Base-by-base conservation (phyloP, 1,284 basidiomycete genomes). In the Ganoderma resinaceum region DNA sequence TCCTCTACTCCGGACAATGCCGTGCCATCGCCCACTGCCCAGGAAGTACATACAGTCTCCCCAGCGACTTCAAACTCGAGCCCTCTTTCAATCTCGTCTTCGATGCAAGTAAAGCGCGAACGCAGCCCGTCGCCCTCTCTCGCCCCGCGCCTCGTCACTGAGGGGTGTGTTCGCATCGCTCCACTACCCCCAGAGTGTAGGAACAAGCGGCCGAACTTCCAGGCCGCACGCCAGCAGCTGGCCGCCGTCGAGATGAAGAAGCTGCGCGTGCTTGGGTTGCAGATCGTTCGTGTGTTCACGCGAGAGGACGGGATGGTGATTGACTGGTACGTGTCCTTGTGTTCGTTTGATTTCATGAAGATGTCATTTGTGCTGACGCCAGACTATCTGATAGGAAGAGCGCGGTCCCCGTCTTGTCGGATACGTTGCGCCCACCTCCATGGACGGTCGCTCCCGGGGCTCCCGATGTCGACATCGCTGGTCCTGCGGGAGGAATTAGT, bases 251-350 rank as follows among this genome's bases (percentile, higher is more conserved):
- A 76, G 69, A 62, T 70, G 58, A 65, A 65, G 57, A 72, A 63
- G n/a, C 42, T 79, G 38, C 66, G 62, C 9, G 66, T 62, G 9
- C 63, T 63, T 8, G 73, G 72, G 0, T 31, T 79, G 49, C 70
- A 61, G 35, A 65, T 72, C 1, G 61, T 62, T 7, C 72, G 76
- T 55, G 64, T 70, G 2, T 76, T 78, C 42, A 70, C 73, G 16
- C 72, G 77, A 40, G 78, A 79, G 14, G 78, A 79, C 26, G 78
- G 78, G 23, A 76, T 79, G 75, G 77, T 76, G 1, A 76, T 79
- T n/a, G 78, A 79, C 40, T 79, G 78, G 78, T 78, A 64, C 31
- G 72, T 74, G 14, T 61, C 8, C n/a, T 52, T 31, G 2, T 31
- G 11, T 23, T 4, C 55, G 6, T 14, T 29, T 14, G 8, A 14